phyloP scores from a whole-genome alignment of 352 stramenopile genomes.

The Saprolegnia diclina region DNA sequence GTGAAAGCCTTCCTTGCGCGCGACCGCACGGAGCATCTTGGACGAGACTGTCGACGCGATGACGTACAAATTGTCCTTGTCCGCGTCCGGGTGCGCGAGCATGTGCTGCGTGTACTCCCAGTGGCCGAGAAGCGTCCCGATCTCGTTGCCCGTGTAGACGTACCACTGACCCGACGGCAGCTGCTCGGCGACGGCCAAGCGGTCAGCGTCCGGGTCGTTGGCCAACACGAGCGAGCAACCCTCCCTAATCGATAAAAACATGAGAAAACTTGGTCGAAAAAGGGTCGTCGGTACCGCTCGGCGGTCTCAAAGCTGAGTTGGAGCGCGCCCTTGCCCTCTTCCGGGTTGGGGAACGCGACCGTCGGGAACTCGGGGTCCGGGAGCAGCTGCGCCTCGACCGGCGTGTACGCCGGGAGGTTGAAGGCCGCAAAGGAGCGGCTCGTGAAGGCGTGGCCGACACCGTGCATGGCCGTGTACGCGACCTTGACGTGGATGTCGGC shows the following conservation, averaged over 20 bases:
- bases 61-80: conserved; percentile 77
- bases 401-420: conserved; percentile 74
- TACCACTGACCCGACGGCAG: conserved; percentile 82
- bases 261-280: neutral
- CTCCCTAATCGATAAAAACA: conserved; percentile 12
- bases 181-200: conserved; percentile 93
- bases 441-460: conserved; percentile 92
- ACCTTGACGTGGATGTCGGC: conserved; percentile 66
- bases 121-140: conserved; percentile 91
- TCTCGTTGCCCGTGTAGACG: conserved; percentile 98
- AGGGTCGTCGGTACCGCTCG: conserved; percentile 36
- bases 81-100: conserved; percentile 43
- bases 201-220: conserved; percentile 98
- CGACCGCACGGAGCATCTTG: conserved; percentile 94
- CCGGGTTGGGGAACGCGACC: conserved; percentile 96
- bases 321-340: conserved; percentile 96
- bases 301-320: conserved; percentile 89
- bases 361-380: conserved; percentile 96
- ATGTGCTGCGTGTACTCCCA: conserved; percentile 85
- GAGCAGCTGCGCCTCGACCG: conserved; percentile 82
- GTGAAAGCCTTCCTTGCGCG: conserved; percentile 86
- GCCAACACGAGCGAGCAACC: conserved; percentile 90
- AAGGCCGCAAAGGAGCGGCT: conserved; percentile 89
- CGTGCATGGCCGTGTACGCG: conserved; percentile 98
- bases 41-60: conserved; percentile 95